These are phyloP conservation scores for Phaffomyces thermotolerans DNA, from an alignment of 805 yeast species.

Conservation along the genomic window DNA sequence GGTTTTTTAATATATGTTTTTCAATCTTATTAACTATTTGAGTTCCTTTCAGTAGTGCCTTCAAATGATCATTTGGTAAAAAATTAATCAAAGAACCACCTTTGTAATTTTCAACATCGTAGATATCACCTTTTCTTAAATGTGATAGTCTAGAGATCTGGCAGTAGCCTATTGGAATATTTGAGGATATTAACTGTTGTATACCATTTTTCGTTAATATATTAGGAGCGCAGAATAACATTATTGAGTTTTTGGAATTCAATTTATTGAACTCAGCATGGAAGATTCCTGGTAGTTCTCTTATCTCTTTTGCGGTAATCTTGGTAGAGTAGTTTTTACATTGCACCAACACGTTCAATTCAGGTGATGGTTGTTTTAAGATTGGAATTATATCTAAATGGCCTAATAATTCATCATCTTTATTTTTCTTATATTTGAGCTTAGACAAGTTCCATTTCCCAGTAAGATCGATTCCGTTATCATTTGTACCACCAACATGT, in stretches of 20 bases:
- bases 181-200: constrained; percentile 14
- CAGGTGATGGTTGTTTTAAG: constrained; percentile 9
- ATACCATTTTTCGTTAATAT: constrained; percentile 17
- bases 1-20: background rate
- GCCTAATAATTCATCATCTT: no score
- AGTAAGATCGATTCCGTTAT: constrained; percentile 20
- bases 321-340: constrained; percentile 20
- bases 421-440: background rate
- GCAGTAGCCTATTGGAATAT: constrained; percentile 17
- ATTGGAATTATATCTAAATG: background rate
- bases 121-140: constrained; percentile 4
- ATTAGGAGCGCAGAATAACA: constrained; percentile 18
- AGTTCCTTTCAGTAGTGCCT: constrained; percentile 13
- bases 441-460: constrained; percentile 16
- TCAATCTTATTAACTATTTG: background rate
- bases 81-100: constrained; percentile 7
- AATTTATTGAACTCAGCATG: constrained; percentile 12
- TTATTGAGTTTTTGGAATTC: constrained; percentile 12
- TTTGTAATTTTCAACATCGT: constrained; percentile 6
- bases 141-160: constrained; percentile 13
- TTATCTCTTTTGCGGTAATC: constrained; percentile 21
- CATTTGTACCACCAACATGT: constrained; percentile 21
- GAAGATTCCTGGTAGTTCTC: constrained; percentile 21
- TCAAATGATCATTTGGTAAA: constrained; percentile 13
- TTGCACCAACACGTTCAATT: constrained; percentile 19